Evolutionary conservation across 495 filamentous ascomycete genomes (phyloP).

Genomic region (Trichoderma virens): DNA sequence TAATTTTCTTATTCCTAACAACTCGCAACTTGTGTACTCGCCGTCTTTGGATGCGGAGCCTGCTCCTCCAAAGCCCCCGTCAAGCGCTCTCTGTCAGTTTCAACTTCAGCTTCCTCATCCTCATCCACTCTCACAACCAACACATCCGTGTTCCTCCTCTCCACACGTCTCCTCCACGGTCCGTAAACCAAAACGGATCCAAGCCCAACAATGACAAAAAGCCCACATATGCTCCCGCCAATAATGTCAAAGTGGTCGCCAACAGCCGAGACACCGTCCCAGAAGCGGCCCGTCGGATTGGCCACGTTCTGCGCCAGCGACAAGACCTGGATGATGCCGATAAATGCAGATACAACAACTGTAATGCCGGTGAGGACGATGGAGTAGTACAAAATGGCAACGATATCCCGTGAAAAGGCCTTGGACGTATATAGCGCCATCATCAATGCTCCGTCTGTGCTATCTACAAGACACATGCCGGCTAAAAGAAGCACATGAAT

Average conservation of each 20-base stretch:
- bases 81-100: not conserved
- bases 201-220: constrained; percentile 69
- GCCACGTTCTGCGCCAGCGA: constrained; percentile 68
- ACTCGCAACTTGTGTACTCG: not conserved
- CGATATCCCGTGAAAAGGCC: constrained; percentile 60
- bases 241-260: constrained; percentile 82
- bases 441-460: constrained; percentile 89
- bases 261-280: constrained; percentile 71
- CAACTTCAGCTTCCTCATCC: not conserved
- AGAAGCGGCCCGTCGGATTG: constrained; percentile 66
- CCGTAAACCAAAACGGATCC: constrained; percentile 64
- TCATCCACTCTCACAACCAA: not conserved
- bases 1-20: too few species aligned
- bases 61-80: not conserved
- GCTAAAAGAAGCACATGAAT: constrained; percentile 34
- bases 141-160: not conserved
- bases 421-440: constrained; percentile 84
- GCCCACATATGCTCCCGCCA: constrained; percentile 73
- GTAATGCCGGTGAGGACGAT: constrained; percentile 83
- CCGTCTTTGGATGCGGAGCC: not conserved
- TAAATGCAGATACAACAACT: constrained; percentile 76
- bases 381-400: constrained; percentile 90
- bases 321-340: constrained; percentile 79
- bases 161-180: constrained; percentile 56
- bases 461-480: constrained; percentile 88